These are phyloP conservation scores for Penicillium sp. DNA, from an alignment of 2,329 filamentous ascomycete genomes.

Conservation along the genomic window DNA sequence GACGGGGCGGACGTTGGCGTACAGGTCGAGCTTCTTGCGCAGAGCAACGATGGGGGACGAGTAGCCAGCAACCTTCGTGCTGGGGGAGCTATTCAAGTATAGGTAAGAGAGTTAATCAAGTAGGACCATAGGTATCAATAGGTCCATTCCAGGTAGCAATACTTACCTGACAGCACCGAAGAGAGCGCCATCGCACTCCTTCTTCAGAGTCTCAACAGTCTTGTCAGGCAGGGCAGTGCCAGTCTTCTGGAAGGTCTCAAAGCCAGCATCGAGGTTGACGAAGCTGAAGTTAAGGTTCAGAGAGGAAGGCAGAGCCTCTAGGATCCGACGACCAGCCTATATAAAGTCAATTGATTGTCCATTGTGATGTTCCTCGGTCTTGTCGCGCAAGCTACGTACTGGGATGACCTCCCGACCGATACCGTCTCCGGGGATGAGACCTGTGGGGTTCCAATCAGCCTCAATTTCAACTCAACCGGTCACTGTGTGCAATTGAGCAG, in stretches of 20 bases:
- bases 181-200: conserved; percentile 91
- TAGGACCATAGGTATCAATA: neutral
- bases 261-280: conserved; percentile 88
- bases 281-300: conserved; percentile 92
- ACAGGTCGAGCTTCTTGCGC: conserved; percentile 91
- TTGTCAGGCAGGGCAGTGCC: conserved; percentile 85
- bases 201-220: conserved; percentile 85
- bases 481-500: neutral
- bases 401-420: conserved; percentile 99
- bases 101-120: neutral
- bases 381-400: conserved; percentile 41
- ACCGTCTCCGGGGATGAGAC: conserved; percentile 95
- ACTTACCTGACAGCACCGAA: conserved; percentile 83
- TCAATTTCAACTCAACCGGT: conserved; percentile 2
- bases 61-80: conserved; percentile 88
- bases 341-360: conserved; percentile 10
- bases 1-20: conserved; percentile 96
- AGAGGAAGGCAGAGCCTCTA: conserved; percentile 91
- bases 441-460: conserved; percentile 49
- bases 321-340: conserved; percentile 76
- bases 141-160: neutral
- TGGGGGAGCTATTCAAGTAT: conserved; percentile 66
- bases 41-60: conserved; percentile 95
- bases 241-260: conserved; percentile 87
- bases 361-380: conserved; percentile 13